Evolutionary conservation across 306 rosid genomes (phyloP), one percentile per base, ranked within the genome.

Genomic region (Dicorynia guianensis): DNA sequence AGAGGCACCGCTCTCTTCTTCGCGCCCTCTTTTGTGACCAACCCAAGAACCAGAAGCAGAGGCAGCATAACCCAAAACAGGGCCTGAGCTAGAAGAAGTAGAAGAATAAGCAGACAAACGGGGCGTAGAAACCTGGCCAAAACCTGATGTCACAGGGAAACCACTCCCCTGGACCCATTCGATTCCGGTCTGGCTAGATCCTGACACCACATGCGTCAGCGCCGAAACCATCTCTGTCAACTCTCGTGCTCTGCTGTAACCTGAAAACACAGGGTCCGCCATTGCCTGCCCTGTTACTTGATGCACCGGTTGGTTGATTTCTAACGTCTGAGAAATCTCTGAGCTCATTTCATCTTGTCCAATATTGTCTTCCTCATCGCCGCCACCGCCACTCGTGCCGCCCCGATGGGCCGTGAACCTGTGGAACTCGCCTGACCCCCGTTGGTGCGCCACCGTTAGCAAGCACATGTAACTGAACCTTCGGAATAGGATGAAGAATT

Each of bases 21-120:
- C 91, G 56, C 98, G 93, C 48, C 84, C 82, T 81, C 97, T 77
- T 47, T 93, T 93, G 1, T 93, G 95, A 0, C 98, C 92, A 67
- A 46, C 59, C 87, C 85, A 74, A 0, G 74, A 67, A 19, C 63
- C 36, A 40, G 87, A 75, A 30, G 55, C 75, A 59, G 87, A 67
- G 11, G 56, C 30, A 11, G 64, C 62, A 75, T 76, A 72, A 7
- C 35, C 69, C 34, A 57, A 69, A 52, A 43, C 79, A 77, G 81
- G 39, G 9, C 70, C 72, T 36, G 81, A 59, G 79, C 88, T 30
- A 36, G 72, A 7, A 8, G 46, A 14, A 34, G 72, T 7, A 1
- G 85, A 44, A 56, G 88, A n/a, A 25, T 64, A 73, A 54, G 78
- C 48, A 34, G 90, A 79, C 62, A 81, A 74, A 36, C 70, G 62